phyloP scores from a whole-genome alignment of 306 rosid genomes.

The Vigna trinervia region DNA sequence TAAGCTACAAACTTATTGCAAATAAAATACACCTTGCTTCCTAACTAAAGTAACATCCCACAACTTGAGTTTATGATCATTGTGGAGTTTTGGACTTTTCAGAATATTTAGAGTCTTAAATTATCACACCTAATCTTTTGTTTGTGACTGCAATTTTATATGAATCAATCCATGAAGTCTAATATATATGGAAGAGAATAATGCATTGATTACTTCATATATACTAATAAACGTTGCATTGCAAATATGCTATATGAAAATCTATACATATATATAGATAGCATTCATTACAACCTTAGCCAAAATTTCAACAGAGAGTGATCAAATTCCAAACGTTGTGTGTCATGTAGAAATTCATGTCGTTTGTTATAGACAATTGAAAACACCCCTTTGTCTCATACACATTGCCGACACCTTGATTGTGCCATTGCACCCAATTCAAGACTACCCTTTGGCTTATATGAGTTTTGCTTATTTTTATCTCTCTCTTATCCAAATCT shows the following conservation, averaged over 20 bases:
- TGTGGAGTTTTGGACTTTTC: slow-evolving; percentile 1
- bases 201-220: no score
- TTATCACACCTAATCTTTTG: slow-evolving; percentile 49
- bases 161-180: slow-evolving; percentile 3
- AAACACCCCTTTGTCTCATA: slow-evolving; percentile 6
- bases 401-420: slow-evolving; percentile 45
- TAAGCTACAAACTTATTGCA: slow-evolving; percentile 16
- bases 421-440: slow-evolving; percentile 38
- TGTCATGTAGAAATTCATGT: slow-evolving; percentile 4
- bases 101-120: slow-evolving; percentile 16
- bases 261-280: not conserved
- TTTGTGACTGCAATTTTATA: not conserved
- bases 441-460: slow-evolving; percentile 4
- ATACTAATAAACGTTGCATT: not conserved
- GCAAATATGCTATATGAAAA: not conserved
- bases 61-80: slow-evolving; percentile 1
- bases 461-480: not conserved
- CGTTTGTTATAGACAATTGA: not conserved
- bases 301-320: slow-evolving; percentile 24
- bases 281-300: slow-evolving; percentile 28
- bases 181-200: not conserved
- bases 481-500: slow-evolving; percentile 7
- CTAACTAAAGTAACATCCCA: not conserved
- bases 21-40: not conserved
- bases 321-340: slow-evolving; percentile 11